A percentile compares a stretch with the other conserved stretches of the same genome.
phyloP scores from a whole-genome alignment of 2,329 filamentous ascomycete species.

The Pseudogymnoascus sp. region DNA sequence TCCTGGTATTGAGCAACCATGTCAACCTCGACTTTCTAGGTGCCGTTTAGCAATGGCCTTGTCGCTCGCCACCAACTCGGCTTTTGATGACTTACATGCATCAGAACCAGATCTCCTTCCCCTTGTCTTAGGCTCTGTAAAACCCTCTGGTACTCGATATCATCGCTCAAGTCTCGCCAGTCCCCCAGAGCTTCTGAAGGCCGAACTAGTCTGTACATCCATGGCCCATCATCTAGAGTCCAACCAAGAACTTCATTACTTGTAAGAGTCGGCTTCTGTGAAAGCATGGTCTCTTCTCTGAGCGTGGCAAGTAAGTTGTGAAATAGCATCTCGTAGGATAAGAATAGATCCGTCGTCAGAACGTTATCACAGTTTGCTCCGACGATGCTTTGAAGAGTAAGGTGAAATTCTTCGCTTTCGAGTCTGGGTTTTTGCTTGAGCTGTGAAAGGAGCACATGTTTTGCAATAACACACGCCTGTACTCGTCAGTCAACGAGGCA shows the following conservation, averaged over 20 bases:
- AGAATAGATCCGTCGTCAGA: slow-evolving; percentile 12
- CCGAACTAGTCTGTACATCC: slow-evolving; percentile 18
- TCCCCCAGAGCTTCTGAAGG: not conserved
- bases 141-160: not conserved
- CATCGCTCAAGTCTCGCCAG: not conserved
- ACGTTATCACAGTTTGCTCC: not conserved
- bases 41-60: not conserved
- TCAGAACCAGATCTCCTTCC: not conserved
- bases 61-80: not conserved
- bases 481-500: not conserved
- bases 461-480: slow-evolving; percentile 1
- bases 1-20: not conserved
- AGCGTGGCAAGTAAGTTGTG: slow-evolving; percentile 13
- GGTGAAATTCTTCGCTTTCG: not conserved
- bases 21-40: not conserved
- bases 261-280: slow-evolving; percentile 13
- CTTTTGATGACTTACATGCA: not conserved
- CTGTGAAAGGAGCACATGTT: not conserved
- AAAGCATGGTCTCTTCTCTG: slow-evolving; percentile 16
- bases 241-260: slow-evolving; percentile 14
- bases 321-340: slow-evolving; percentile 15
- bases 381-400: not conserved
- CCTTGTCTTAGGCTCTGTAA: not conserved
- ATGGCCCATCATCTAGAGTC: slow-evolving; percentile 21
- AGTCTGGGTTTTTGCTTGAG: not conserved